Conservation (phyloP, 371 early-diverging fungal genomes). For the Rhizopus delemar region DNA sequence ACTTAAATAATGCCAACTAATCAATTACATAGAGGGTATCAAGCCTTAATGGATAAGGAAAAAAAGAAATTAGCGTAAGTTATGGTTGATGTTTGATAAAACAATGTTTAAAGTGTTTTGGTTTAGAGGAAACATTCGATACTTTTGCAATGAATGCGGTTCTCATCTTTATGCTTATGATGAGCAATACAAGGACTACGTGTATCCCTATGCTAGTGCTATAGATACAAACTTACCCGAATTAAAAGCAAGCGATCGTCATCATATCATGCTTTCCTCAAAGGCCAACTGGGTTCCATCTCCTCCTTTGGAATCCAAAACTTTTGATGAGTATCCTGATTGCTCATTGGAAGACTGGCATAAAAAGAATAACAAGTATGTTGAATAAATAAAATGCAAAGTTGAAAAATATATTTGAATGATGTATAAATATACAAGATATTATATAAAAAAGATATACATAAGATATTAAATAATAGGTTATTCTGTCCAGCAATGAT, state of each 20-base stretch:
- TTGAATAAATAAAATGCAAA: conserved; percentile 2
- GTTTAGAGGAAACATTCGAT: conserved; percentile 44
- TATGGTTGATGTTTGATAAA: neutral
- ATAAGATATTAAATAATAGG: too few species aligned
- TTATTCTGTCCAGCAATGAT: too few species aligned
- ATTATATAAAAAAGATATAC: too few species aligned
- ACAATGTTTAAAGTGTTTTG: conserved; percentile 1
- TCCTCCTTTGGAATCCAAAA: conserved; percentile 12
- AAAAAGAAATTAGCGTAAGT: conserved; percentile 39
- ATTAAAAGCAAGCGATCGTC: conserved; percentile 22
- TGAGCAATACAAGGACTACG: conserved; percentile 28
- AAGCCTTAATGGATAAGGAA: conserved; percentile 37
- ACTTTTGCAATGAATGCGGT: conserved; percentile 52
- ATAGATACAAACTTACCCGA: conserved; percentile 43
- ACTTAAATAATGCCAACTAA: neutral
- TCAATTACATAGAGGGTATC: conserved; percentile 32
- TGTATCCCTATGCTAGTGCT: conserved; percentile 48
- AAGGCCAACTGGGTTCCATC: conserved; percentile 43
- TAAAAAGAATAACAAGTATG: conserved; percentile 18
- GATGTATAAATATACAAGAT: too few species aligned
- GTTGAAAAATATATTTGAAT: too few species aligned
- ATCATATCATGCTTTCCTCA: conserved; percentile 39
- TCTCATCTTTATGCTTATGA: conserved; percentile 45
- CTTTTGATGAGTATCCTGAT: conserved; percentile 41
- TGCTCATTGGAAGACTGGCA: conserved; percentile 51